Evolutionary conservation across 176 grass and related monocot species (phyloP), one percentile per base, ranked within the genome.

Genomic region (Rhynchospora breviuscula): DNA sequence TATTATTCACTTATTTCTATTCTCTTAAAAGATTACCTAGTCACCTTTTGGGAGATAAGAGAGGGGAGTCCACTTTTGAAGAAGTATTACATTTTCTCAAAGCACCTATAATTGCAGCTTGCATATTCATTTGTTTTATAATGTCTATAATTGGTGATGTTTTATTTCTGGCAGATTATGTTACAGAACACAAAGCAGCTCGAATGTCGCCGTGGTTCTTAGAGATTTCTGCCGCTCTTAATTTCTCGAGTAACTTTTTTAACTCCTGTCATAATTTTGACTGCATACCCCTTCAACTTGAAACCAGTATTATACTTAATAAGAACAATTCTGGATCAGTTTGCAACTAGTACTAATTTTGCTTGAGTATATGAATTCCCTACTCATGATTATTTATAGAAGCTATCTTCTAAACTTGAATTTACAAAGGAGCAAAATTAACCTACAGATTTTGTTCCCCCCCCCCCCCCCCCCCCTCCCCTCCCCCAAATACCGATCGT

Each of bases 131-230:
- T 60, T 80, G 23, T 49, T 23, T 52, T 67, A 66, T 31, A 40
- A 15, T 75, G 26, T 82, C 15, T 35, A 10, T 31, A 43, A 22
- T 59, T 65, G 22, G 29, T 87, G 46, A 14, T 81, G 6, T 63
- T 51, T 59, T 22, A 62, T 53, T 47, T 85, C 52, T 82, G 67
- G 49, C 79, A 98, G 95, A 85, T 98, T 79, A 78, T 98, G 46
- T 71, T 94, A 79, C 78, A 93, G 67, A 93, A 98, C 52, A 94
- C 92, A 29, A 94, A 93, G 79, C 79, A 73, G 33, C 88, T 98
- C 7, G 95, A 94, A 82, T 91, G 66, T 72, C 92, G 81, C 81
- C 92, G 82, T 51, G 92, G 95, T 78, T 57, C 51, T 80, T 94
- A 92, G n/a, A 26, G 10, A 49, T 82, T 25, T 81, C 47, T 52